Base-by-base conservation (phyloP, 805 yeast genomes). In the Nematodospora valgi region DNA sequence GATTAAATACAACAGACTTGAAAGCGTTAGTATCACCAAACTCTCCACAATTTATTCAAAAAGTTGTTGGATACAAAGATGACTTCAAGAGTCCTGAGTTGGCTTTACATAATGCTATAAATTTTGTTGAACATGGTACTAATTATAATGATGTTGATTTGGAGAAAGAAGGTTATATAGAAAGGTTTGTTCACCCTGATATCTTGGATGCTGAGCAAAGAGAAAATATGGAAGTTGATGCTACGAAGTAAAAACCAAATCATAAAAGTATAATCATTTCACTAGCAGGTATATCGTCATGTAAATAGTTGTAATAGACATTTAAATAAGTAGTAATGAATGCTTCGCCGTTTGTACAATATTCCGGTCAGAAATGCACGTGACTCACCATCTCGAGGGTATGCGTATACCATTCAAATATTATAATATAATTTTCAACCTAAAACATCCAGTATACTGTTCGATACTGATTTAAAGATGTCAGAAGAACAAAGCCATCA, bases 21-120 rank as follows among this genome's bases (percentile, higher is more conserved):
- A 82, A 76, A 51, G 89, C 98, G 4, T 70, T 86, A 32, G 95
- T 88, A 4, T 80, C 87, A 29, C 78, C 82, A 14, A 78, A 78
- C 33, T 73, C 80, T 6, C 89, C 95, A 7, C 74, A 76, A 48
- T 72, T 88, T 31, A 70, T 65, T 44, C 88, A 87, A 55, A 67
- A 70, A 22, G 87, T 68, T 54, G 64, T 66, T 37, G 96, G 96
- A 5, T 91, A 74, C 56, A 47, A 56, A 19, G 78, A 78, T 51
- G 91, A 89, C 21, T 76, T 86, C 29, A 69, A 76, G 31, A 95
- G 86, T 56, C 80, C 91, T 8, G 74, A 78, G 37, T 70, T 86
- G 34, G 82, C 86, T 43, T 70, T 86, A 48, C 72, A 78, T 29
- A 86, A 85, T 55, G 69, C 86, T 35, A 75, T 74, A 52, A 86